Evolutionary conservation across 192 early-diverging fungal genomes (phyloP), one percentile per base, ranked within the genome.

Genomic region (Coemansia sp.): DNA sequence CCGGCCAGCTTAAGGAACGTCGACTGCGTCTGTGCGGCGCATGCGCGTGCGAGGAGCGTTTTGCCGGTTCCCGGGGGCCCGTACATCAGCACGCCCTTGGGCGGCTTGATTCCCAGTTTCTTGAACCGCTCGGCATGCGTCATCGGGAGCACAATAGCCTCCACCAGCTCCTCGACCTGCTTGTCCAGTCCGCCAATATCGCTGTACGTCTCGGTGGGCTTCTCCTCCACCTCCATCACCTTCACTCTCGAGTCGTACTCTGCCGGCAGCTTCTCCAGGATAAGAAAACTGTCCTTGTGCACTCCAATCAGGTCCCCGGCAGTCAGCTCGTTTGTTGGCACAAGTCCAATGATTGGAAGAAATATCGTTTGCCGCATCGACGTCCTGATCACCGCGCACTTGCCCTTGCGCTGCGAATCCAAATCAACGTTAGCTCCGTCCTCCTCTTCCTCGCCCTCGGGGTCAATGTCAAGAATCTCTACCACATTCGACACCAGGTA

Each of bases 201-300:
- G 72, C 88, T 95, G 72, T 97, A 98, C 63, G 94, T 93, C 84
- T 99, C 97, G 16, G 94, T 96, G 14, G 97, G 97, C 83, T 98
- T 98, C 77, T 99, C 97, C 64, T 99, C 97, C 6, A 99, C 97
- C 81, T 99, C 97, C 97, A 99, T 99, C 13, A 95, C 97, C 80
- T 98, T 98, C 45, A 97, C 97, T 50, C 97, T 89, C 38, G 95
- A 94, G 81, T 99, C 97, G 69, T 97, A 98, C 90, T 99, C 97
- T 13, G 96, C 91, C 5, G 97, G 97, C 58, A 99, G 87, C 76
- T 90, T 95, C 67, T 99, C 96, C 54, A 99, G 86, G 65, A 99
- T 89, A 74, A 99, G 79, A 71, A 93, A 98, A 74, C 91, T 93
- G 87, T 99, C 97, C 77, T 99, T 99, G 84, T 99, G 96, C 39